Evolutionary conservation across 2,329 filamentous ascomycete genomes (phyloP), one percentile per base, ranked within the genome.

Genomic region (Davidsoniella eucalypti): DNA sequence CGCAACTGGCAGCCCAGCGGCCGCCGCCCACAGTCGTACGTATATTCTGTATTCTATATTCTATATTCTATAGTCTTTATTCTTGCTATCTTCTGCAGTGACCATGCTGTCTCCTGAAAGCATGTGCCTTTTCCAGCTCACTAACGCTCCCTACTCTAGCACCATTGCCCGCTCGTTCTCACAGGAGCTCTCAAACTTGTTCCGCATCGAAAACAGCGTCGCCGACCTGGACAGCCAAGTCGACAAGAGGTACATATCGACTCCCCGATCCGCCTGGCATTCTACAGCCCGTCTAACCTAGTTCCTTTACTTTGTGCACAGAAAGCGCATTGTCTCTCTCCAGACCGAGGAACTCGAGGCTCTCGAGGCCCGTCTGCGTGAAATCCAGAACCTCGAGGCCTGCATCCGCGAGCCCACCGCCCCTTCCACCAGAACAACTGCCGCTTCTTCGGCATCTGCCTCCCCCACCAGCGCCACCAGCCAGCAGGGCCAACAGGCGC

Each of bases 91-190:
- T 21, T 21, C 18, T 21, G 18, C 18, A 21, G 18, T 21, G 18
- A 21, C 18, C n/a, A 14, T 40, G 18, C 5, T 40, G 2, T 38
- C n/a, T 26, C 36, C 36, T 43, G 18, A 21, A 21, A 18, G 2
- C 44, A 21, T 12, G 14, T 26, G 37, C 16, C 21, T 12, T 38
- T 2, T 23, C 3, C 14, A 25, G 26, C 49, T n/a, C 47, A 17
- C 46, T 52, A 50, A 54, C 48, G 33, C 18, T 23, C 44, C 16
- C 17, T 18, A 49, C 49, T 55, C 44, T 65, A 94, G 88, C 56
- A 92, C 85, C 54, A 80, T 94, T 65, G 88, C 87, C 49, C 82
- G 79, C 58, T 86, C 83, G 61, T 94, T 95, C 67, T 90, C 87
- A 53, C 72, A 79, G 42, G 85, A 90, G 63, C 72, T 95, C 54